These are phyloP conservation scores for Termitomyces sp. DNA, from an alignment of 768 basidiomycete species.

Conservation along the genomic window DNA sequence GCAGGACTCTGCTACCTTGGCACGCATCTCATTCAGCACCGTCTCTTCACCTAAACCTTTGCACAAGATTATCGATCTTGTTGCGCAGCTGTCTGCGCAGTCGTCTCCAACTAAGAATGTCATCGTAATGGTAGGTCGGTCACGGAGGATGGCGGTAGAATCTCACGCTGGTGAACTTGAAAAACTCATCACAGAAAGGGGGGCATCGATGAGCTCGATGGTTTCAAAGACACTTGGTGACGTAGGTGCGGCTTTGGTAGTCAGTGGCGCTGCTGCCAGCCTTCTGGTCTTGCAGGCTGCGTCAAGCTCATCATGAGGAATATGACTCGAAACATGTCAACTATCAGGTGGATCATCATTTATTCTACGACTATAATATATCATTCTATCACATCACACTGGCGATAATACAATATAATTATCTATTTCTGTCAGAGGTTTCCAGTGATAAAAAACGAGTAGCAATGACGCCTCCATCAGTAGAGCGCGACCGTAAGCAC, in stretches of 20 bases:
- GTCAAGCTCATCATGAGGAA: not conserved
- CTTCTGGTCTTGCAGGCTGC: constrained; percentile 47
- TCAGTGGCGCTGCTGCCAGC: constrained; percentile 41
- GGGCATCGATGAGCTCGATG: constrained; percentile 42
- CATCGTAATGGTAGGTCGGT: constrained; percentile 68
- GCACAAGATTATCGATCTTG: constrained; percentile 45
- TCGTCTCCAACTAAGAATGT: constrained; percentile 36
- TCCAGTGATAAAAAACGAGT: no score
- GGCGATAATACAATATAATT: no score
- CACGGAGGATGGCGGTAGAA: constrained; percentile 60
- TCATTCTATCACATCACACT: not conserved
- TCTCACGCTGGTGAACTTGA: constrained; percentile 55
- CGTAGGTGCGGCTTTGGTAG: constrained; percentile 64
- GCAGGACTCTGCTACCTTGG: constrained; percentile 25
- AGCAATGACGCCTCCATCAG: no score
- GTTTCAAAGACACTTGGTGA: constrained; percentile 73
- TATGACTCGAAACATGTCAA: not conserved
- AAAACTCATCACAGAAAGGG: constrained; percentile 34
- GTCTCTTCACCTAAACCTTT: constrained; percentile 49
- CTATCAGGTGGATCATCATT: not conserved
- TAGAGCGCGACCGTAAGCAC: no score
- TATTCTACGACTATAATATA: not conserved
- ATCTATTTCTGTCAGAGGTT: no score
- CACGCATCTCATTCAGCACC: constrained; percentile 59
- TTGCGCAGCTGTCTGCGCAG: constrained; percentile 21